Base-by-base conservation (phyloP, 2,329 filamentous ascomycete genomes). In the Talaromyces atroroseus region DNA sequence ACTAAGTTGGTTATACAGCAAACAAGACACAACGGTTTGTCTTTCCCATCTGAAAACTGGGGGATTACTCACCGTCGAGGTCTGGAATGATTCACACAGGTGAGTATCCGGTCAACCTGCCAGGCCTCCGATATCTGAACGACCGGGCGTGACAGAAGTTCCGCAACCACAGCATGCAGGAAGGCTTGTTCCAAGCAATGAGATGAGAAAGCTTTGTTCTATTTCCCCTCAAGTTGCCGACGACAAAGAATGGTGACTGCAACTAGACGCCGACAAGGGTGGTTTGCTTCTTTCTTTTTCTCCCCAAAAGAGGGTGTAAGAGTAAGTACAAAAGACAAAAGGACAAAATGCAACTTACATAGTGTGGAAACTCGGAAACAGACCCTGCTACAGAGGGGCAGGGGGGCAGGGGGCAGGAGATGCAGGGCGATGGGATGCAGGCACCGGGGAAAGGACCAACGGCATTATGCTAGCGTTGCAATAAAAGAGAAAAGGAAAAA, bases 261-360 rank as follows among this genome's bases (percentile, higher is more conserved):
- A 34, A 44, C 14, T 49, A 49, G n/a, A 21, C 46, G 32, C 52
- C 45, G 52, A 48, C 34, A 21, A 54, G 52, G 52, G 34, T 54
- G 34, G 26, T n/a, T 34, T 38, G 4, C 5, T 45, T 11, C 16
- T 32, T 58, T 44, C 20, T 32, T 54, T 44, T 49, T 50, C n/a
- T 42, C 45, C 32, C n/a, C 23, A 48, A 44, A 56, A 24, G 47
- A 44, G 36, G 46, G 47, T 50, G 53, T 50, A 36, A 46, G 20
- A 50, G 47, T 26, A 26, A 51, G 40, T 32, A 32, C 32, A 24
- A 50, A 20, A 21, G 26, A 44, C 18, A 26, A 58, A 50, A 52
- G 56, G 51, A 52, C 34, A 54, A 8, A 42, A 47, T 46, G 51
- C 56, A 50, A 46, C 56, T 58, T 58, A 58, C 56, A 58, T 58